phyloP scores from a whole-genome alignment of 1,284 basidiomycete genomes.

The Cryptococcus sp. region DNA sequence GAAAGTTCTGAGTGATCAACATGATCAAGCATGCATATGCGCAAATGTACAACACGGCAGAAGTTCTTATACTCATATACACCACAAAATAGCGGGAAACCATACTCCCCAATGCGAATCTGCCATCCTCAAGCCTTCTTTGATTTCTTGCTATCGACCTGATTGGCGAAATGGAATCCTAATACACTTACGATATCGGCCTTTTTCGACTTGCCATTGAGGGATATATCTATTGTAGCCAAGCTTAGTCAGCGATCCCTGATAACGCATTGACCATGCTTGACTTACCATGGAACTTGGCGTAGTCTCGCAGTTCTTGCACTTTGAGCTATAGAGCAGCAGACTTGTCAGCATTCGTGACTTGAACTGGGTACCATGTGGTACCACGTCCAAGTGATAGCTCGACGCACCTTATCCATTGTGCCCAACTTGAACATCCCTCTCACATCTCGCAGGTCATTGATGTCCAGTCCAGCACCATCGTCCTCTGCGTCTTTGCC shows the following conservation, averaged over 20 bases:
- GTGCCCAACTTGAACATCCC: slow-evolving; percentile 63
- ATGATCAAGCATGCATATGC: too few species aligned
- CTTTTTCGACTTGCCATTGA: slow-evolving; percentile 41
- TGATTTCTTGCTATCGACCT: slow-evolving; percentile 25
- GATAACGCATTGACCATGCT: not conserved
- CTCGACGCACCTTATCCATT: slow-evolving; percentile 65
- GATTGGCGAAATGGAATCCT: slow-evolving; percentile 26
- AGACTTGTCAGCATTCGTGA: slow-evolving; percentile 19
- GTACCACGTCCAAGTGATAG: not conserved
- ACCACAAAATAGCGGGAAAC: too few species aligned
- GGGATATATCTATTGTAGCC: slow-evolving; percentile 31
- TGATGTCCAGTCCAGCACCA: slow-evolving; percentile 59
- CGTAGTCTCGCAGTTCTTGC: slow-evolving; percentile 68
- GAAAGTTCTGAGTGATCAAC: too few species aligned
- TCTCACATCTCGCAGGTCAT: slow-evolving; percentile 65
- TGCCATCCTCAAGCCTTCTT: slow-evolving; percentile 15
- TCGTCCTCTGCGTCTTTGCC: not conserved
- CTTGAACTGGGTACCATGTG: not conserved
- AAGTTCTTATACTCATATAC: too few species aligned
- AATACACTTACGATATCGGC: slow-evolving; percentile 42
- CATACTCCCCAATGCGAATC: not conserved
- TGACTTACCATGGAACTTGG: slow-evolving; percentile 40
- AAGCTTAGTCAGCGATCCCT: not conserved
- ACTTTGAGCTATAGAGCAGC: slow-evolving; percentile 67
- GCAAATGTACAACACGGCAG: too few species aligned